Evolutionary conservation across 176 grass and related monocot species (phyloP).

Genomic region (Puccinellia tenuiflora): DNA sequence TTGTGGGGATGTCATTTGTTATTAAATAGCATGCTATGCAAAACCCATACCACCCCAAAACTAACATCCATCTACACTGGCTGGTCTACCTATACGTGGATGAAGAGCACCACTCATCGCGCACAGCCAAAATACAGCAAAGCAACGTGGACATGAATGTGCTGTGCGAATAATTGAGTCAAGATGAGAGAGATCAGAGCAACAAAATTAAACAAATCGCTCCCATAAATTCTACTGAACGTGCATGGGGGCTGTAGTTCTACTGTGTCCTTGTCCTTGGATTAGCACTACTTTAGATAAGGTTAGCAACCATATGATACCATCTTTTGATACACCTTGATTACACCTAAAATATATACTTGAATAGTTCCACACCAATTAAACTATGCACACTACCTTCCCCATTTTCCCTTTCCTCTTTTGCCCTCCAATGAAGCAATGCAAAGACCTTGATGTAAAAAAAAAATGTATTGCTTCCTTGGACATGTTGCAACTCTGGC

Average conservation of each 20-base stretch:
- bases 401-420: slow-evolving; percentile 8
- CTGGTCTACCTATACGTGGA: slow-evolving; percentile 28
- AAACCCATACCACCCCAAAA: not conserved
- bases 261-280: slow-evolving; percentile 38
- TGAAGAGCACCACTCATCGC: slow-evolving; percentile 13
- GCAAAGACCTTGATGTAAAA: not conserved
- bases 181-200: not conserved
- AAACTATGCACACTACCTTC: slow-evolving; percentile 12
- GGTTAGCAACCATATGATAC: slow-evolving; percentile 33
- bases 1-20: not conserved
- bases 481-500: slow-evolving; percentile 26
- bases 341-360: slow-evolving; percentile 20
- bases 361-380: slow-evolving; percentile 16
- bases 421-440: slow-evolving; percentile 35
- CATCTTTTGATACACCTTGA: slow-evolving; percentile 39
- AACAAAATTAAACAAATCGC: not conserved
- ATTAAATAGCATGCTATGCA: not conserved
- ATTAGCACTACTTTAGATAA: slow-evolving; percentile 42
- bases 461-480: slow-evolving; percentile 12
- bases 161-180: slow-evolving; percentile 34
- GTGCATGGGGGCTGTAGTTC: slow-evolving; percentile 28
- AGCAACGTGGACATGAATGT: slow-evolving; percentile 35
- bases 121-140: slow-evolving; percentile 43
- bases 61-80: not conserved
- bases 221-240: slow-evolving; percentile 28